A percentile compares a stretch with the other conserved stretches of the same genome.
These are phyloP conservation scores for Monosporozyma siamensis DNA, from an alignment of 805 yeast species.

Conservation along the genomic window DNA sequence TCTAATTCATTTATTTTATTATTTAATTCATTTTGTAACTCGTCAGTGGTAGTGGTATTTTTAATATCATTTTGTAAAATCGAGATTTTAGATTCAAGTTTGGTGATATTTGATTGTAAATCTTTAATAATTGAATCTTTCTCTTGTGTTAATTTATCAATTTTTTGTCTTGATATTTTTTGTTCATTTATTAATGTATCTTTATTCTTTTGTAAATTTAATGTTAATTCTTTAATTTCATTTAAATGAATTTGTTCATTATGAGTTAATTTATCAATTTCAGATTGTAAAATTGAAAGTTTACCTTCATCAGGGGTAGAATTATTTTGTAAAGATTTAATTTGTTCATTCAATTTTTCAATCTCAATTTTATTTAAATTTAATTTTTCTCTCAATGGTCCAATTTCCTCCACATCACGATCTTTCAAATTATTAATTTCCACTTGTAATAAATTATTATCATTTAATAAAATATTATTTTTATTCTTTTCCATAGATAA, in stretches of 20 bases:
- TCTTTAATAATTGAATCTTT: too few species aligned
- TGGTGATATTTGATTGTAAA: not conserved
- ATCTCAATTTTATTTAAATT: conserved; percentile 5
- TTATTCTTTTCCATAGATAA: conserved; percentile 4
- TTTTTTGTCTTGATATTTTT: not conserved
- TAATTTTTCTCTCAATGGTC: conserved; percentile 3
- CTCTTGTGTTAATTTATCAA: not conserved
- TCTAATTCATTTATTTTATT: not conserved
- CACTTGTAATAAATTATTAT: conserved; percentile 3
- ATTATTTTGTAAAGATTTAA: conserved; percentile 10
- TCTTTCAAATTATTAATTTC: conserved; percentile 1
- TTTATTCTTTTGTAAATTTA: not conserved
- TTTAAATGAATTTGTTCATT: not conserved
- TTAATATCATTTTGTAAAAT: too few species aligned
- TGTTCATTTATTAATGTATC: not conserved
- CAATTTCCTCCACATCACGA: conserved; percentile 3
- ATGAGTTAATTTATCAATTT: not conserved
- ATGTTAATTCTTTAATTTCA: not conserved
- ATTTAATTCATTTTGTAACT: not conserved
- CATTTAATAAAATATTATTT: not conserved
- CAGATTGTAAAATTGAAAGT: not conserved
- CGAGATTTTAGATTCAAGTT: not conserved
- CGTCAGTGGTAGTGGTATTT: not conserved
- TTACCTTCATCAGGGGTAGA: conserved; percentile 6
- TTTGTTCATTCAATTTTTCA: not conserved